Evolutionary conservation across 129 eudicot genomes (phyloP), one percentile per base, ranked within the genome.

Genomic region (Helichrysum umbraculigerum): DNA sequence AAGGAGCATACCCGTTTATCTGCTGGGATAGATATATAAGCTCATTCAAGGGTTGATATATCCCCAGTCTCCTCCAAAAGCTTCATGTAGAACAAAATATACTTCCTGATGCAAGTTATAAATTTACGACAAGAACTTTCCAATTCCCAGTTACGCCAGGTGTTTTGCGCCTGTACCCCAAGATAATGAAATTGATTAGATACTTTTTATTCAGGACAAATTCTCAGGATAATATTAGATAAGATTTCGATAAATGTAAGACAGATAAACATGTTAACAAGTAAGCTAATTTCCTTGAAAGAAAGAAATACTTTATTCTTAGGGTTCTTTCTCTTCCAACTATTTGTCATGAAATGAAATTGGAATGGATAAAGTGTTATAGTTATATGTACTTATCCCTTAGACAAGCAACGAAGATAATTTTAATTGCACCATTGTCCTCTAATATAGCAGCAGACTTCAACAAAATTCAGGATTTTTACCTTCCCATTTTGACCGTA

Each of bases 41-140:
- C 97, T 71, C 99, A 88, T 30, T 94, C 99, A 79, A 94, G 93
- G 63, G 96, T 89, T 58, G 85, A 79, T 69, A 83, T 77, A 73
- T 94, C 99, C 66, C 94, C 83, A 2, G 87, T 86, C 76, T 91
- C 97, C 74, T 94, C 99, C 90, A 94, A 78, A 66, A 94, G 88
- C 73, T 87, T 87, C 82, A 87, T 69, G 84, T 94, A 94, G 81
- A 94, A 87, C 79, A 94, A 39, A 63, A 94, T 85, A 81, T 94
- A 94, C 86, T 94, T 94, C 87, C 99, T 75, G 64, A 94, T 87
- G 87, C 96, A 94, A 73, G 99, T 94, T 75, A 94, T 94, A 78
- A 91, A 94, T 81, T 94, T 94, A 60, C 99, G 92, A 60, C 96
- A 72, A 94, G 93, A 57, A 67, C 71, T 85, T 76, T 90, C 84